Percentiles rank a stretch among this genome's conserved stretches.
Conservation (phyloP, 768 basidiomycete genomes). For the Butyriboletus loyo region DNA sequence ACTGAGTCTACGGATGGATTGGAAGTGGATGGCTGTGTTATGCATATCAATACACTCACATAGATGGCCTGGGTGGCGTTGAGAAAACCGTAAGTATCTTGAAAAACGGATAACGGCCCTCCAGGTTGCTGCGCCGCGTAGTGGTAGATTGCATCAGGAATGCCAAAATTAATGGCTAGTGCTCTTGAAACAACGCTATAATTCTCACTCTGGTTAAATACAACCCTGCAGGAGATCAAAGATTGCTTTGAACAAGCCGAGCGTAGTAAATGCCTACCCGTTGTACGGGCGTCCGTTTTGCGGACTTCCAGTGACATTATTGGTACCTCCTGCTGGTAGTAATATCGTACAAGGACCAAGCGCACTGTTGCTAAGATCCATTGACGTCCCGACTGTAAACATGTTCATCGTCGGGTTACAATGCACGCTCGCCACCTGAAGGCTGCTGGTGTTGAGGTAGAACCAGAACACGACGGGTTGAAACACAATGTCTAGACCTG, state of each 20-base stretch:
- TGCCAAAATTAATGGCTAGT: conserved; percentile 43
- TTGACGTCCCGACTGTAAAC: conserved; percentile 41
- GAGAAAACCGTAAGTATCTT: conserved; percentile 48
- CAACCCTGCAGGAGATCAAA: conserved; percentile 32
- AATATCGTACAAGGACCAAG: conserved; percentile 37
- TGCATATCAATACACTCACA: conserved; percentile 11
- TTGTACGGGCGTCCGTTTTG: conserved; percentile 53
- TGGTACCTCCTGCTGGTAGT: conserved; percentile 33
- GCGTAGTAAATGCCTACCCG: conserved; percentile 40
- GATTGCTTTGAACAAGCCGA: neutral
- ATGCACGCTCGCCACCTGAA: conserved; percentile 51
- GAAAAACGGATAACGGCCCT: conserved; percentile 47
- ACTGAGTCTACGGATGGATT: conserved; percentile 42
- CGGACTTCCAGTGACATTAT: conserved; percentile 51
- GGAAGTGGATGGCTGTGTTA: neutral
- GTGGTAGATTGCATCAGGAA: conserved; percentile 60
- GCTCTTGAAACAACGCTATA: conserved; percentile 53
- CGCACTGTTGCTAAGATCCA: conserved; percentile 42
- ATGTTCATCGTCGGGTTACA: conserved; percentile 51
- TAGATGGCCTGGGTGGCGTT: conserved; percentile 45
- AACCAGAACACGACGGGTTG: conserved; percentile 71
- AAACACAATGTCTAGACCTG: conserved; percentile 35
- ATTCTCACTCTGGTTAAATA: conserved; percentile 38
- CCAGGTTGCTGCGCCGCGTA: conserved; percentile 41
- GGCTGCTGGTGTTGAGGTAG: conserved; percentile 38